Evolutionary conservation across 345 rosid species (phyloP).

Genomic region (Eucalyptus caleyi): DNA sequence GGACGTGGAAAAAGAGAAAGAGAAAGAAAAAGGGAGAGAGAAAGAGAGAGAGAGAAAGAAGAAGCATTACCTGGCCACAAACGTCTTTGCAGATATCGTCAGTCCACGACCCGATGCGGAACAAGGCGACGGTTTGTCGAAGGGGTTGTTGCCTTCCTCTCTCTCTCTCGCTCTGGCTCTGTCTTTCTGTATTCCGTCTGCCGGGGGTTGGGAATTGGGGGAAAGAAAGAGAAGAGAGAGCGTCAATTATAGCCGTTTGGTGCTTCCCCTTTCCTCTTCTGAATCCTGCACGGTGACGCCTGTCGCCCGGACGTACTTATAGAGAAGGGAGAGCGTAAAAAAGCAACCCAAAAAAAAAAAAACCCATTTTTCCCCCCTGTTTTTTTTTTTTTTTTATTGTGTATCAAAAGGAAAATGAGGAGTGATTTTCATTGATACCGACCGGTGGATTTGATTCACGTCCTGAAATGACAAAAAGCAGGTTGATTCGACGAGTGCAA

Average conservation of each 20-base stretch:
- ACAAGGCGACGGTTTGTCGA: not conserved
- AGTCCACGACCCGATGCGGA: not conserved
- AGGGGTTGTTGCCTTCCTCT: not conserved
- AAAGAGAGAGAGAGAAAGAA: not conserved
- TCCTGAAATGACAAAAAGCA: too few species aligned
- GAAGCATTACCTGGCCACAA: slow-evolving; percentile 19
- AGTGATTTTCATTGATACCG: accelerated
- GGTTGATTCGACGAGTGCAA: too few species aligned
- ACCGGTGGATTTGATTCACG: not conserved
- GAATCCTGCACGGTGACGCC: not conserved
- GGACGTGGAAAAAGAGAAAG: not conserved
- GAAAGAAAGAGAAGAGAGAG: not conserved
- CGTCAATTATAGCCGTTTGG: not conserved
- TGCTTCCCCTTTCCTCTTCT: not conserved
- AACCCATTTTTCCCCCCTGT: accelerated
- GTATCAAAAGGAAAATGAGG: not conserved
- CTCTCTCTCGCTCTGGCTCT: not conserved
- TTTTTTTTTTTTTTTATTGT: too few species aligned
- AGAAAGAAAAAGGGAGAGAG: not conserved
- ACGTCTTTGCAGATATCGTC: slow-evolving; percentile 23
- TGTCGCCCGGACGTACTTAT: not conserved
- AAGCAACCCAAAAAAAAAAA: not conserved
- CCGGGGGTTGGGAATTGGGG: not conserved
- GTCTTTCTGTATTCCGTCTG: not conserved
- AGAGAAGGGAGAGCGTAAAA: not conserved